These are phyloP conservation scores for Calonectria pauciramosa DNA, from an alignment of 2,329 filamentous ascomycete species.

Conservation along the genomic window DNA sequence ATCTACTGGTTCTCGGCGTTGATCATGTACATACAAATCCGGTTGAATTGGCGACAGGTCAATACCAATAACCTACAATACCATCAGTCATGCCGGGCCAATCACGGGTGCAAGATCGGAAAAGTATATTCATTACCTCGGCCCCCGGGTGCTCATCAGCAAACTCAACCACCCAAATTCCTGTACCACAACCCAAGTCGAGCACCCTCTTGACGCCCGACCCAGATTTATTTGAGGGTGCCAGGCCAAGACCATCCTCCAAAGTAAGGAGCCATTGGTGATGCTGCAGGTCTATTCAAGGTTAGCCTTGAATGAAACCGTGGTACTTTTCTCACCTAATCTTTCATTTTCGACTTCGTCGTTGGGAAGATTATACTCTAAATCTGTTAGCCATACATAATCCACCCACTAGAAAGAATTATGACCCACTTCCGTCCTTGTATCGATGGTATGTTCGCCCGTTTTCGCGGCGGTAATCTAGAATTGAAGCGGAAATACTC, in stretches of 20 bases:
- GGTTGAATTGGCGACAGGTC: slow-evolving; percentile 9
- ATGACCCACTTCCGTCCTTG: slow-evolving; percentile 15
- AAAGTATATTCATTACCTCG: neutral
- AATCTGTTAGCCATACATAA: neutral
- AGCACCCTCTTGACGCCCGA: neutral
- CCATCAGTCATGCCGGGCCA: neutral
- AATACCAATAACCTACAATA: neutral
- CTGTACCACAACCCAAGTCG: slow-evolving; percentile 7
- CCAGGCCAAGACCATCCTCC: slow-evolving; percentile 1
- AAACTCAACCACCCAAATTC: slow-evolving; percentile 14
- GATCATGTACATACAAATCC: slow-evolving; percentile 2
- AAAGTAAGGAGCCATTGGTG: slow-evolving; percentile 10
- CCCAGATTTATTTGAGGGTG: neutral
- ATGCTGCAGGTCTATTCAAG: slow-evolving; percentile 4
- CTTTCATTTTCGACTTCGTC: slow-evolving; percentile 11
- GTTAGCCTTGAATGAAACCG: neutral
- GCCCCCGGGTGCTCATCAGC: slow-evolving; percentile 19
- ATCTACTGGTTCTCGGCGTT: no score
- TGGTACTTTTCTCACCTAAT: neutral
- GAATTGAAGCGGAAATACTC: slow-evolving; percentile 8
- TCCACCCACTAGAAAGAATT: no score
- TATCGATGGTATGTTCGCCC: slow-evolving; percentile 19
- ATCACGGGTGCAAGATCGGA: neutral
- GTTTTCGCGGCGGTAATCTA: slow-evolving; percentile 17
- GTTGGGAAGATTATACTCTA: slow-evolving; percentile 11